Evolutionary conservation across 345 rosid species (phyloP).

Genomic region (Aegle marmelos): DNA sequence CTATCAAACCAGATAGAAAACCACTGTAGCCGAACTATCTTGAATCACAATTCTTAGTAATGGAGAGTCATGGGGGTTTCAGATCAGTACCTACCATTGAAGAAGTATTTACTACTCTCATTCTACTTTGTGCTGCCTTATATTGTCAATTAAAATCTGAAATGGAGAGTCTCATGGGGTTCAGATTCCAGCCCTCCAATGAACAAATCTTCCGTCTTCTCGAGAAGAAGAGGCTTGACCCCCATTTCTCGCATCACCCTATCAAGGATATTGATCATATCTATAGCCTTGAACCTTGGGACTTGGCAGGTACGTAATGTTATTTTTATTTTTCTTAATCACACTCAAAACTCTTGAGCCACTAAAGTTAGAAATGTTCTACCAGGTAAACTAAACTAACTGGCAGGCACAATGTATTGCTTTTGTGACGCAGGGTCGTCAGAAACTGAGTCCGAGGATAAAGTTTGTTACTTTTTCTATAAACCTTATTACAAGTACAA

Average conservation of each 20-base stretch:
- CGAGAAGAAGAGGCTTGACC: conserved; percentile 10
- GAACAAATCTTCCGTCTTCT: conserved; percentile 18
- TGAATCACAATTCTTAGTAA: not conserved
- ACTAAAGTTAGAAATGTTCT: too few species aligned
- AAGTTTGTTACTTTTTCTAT: conserved; percentile 36
- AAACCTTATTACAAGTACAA: not conserved
- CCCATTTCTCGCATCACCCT: not conserved
- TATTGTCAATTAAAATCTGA: not conserved
- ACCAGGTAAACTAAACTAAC: too few species aligned
- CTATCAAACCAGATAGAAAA: not conserved
- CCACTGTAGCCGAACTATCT: not conserved
- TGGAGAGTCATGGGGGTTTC: conserved; percentile 10
- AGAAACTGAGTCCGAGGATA: conserved; percentile 7
- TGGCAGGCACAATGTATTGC: too few species aligned
- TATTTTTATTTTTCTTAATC: not conserved
- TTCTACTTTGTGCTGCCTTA: not conserved
- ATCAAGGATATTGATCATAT: conserved; percentile 19
- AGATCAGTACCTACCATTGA: conserved; percentile 17
- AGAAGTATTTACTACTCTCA: not conserved
- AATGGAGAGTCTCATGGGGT: conserved; percentile 5
- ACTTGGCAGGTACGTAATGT: conserved; percentile 28
- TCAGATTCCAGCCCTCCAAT: conserved; percentile 26
- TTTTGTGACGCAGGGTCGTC: not conserved
- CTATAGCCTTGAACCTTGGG: conserved; percentile 22
- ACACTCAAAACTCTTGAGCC: not conserved